Percentiles rank a stretch among this genome's conserved stretches.
Evolutionary conservation across 2,329 filamentous ascomycete species (phyloP).

Genomic region (Bisporella sp.): DNA sequence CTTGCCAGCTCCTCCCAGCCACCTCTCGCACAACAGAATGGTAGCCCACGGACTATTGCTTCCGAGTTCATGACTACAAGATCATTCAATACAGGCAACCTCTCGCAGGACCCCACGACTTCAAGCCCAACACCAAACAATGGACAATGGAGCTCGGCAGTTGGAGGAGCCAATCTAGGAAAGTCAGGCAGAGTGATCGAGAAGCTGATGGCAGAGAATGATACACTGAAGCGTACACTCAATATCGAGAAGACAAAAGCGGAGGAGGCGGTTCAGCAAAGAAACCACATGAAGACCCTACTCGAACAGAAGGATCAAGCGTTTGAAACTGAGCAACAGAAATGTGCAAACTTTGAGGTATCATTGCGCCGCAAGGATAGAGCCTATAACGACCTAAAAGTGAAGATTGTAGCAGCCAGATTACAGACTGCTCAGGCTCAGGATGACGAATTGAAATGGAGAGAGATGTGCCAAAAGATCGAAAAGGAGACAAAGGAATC

Average conservation of each 20-base stretch:
- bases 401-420: constrained; percentile 57
- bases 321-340: constrained; percentile 62
- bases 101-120: constrained; percentile 14
- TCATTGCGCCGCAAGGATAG: constrained; percentile 66
- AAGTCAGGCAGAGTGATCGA: constrained; percentile 78
- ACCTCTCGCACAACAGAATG: constrained; percentile 9
- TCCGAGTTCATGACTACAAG: constrained; percentile 24
- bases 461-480: constrained; percentile 55
- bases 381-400: constrained; percentile 63
- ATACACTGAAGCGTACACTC: constrained; percentile 67
- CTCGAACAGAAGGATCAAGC: constrained; percentile 62
- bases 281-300: constrained; percentile 62
- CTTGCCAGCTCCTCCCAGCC: constrained; percentile 20
- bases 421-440: constrained; percentile 52
- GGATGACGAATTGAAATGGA: constrained; percentile 54
- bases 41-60: constrained; percentile 21
- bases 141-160: constrained; percentile 53
- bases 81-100: constrained; percentile 13
- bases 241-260: constrained; percentile 57
- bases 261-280: constrained; percentile 64
- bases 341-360: constrained; percentile 65
- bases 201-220: constrained; percentile 73
- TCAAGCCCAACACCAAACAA: constrained; percentile 1
- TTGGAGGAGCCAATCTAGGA: constrained; percentile 57
- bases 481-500: constrained; percentile 52